Evolutionary conservation across 1,284 basidiomycete genomes (phyloP).

Genomic region (Ustilago loliicola): DNA sequence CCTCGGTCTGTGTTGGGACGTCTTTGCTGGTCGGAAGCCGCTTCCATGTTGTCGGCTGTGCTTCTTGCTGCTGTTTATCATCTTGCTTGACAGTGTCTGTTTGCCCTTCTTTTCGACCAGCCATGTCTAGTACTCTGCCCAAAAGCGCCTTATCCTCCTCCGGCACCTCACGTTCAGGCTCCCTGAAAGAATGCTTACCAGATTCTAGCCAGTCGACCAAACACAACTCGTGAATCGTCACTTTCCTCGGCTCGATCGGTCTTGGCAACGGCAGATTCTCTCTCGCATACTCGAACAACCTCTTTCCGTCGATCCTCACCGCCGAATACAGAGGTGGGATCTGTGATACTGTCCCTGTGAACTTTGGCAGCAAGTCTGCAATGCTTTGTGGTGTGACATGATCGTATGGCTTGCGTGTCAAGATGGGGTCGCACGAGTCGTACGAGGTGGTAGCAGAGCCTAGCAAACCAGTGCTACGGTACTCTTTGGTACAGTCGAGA

Average conservation of each 20-base stretch:
- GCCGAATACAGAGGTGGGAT: slow-evolving; percentile 82
- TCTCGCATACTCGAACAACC: slow-evolving; percentile 95
- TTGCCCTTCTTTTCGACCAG: slow-evolving; percentile 48
- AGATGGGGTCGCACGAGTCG: slow-evolving; percentile 80
- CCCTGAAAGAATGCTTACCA: slow-evolving; percentile 56
- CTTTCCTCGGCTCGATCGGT: slow-evolving; percentile 88
- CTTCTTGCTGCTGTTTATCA: slow-evolving; percentile 12
- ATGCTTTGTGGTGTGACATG: slow-evolving; percentile 78
- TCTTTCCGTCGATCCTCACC: slow-evolving; percentile 96
- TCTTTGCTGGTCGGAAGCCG: slow-evolving; percentile 15
- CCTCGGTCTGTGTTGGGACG: slow-evolving; percentile 12
- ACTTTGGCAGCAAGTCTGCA: slow-evolving; percentile 78
- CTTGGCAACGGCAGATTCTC: slow-evolving; percentile 89
- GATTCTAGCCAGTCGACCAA: slow-evolving; percentile 72
- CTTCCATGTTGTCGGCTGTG: slow-evolving; percentile 15
- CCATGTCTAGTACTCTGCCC: slow-evolving; percentile 57
- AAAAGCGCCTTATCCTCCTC: slow-evolving; percentile 62
- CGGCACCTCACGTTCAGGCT: slow-evolving; percentile 59
- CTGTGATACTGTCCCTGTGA: slow-evolving; percentile 89
- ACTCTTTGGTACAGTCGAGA: slow-evolving; percentile 88
- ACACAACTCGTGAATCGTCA: slow-evolving; percentile 84
- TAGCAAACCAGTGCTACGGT: slow-evolving; percentile 88
- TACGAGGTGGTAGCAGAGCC: slow-evolving; percentile 96
- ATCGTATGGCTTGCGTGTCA: slow-evolving; percentile 78
- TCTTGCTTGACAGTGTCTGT: slow-evolving; percentile 47